Conservation (phyloP, 208 protist genomes). For the Wallacemonas sp. region DNA sequence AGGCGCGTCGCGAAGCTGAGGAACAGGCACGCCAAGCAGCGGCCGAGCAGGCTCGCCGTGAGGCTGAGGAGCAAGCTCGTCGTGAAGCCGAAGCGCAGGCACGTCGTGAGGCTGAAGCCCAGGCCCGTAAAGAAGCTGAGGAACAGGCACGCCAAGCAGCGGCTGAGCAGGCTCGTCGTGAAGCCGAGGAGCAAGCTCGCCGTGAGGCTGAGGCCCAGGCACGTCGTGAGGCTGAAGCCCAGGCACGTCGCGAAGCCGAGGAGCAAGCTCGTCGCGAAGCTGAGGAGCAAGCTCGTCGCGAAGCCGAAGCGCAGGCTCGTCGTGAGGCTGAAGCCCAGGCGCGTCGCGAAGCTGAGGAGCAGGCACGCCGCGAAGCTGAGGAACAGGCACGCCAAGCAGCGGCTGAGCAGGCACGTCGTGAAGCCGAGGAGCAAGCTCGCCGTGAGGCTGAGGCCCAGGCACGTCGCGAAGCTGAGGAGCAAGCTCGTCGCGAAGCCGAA, state of each 20-base stretch:
- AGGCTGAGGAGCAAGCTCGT: slow-evolving; percentile 27
- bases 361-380: slow-evolving; percentile 20
- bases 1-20: slow-evolving; percentile 22
- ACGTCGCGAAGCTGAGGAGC: slow-evolving; percentile 21
- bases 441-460: slow-evolving; percentile 20
- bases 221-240: slow-evolving; percentile 18
- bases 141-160: slow-evolving; percentile 12
- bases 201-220: slow-evolving; percentile 20
- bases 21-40: slow-evolving; percentile 17
- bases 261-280: slow-evolving; percentile 18
- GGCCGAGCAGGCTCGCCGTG: slow-evolving; percentile 14
- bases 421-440: slow-evolving; percentile 17
- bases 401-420: slow-evolving; percentile 14
- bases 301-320: slow-evolving; percentile 24
- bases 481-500: slow-evolving; percentile 20
- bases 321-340: slow-evolving; percentile 13
- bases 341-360: slow-evolving; percentile 14
- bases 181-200: slow-evolving; percentile 21
- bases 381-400: slow-evolving; percentile 14
- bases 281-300: slow-evolving; percentile 19
- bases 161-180: slow-evolving; percentile 11
- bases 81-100: slow-evolving; percentile 38
- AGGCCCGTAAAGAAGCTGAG: slow-evolving; percentile 8
- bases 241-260: slow-evolving; percentile 19
- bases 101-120: slow-evolving; percentile 15